These are phyloP conservation scores for Fusarium sp. DNA, from an alignment of 2,329 filamentous ascomycete genomes.

Conservation along the genomic window DNA sequence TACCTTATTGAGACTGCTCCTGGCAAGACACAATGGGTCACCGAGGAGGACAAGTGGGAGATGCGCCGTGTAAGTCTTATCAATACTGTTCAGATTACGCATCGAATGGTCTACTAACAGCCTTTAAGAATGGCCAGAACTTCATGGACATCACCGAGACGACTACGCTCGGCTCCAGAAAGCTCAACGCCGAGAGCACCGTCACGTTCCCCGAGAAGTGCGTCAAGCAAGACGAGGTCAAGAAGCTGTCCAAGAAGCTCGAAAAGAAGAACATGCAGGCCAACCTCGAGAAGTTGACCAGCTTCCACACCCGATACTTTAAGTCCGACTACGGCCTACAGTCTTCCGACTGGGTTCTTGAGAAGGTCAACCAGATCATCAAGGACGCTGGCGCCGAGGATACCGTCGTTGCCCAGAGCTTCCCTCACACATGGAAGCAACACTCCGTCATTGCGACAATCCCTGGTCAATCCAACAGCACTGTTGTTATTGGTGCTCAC, in stretches of 20 bases:
- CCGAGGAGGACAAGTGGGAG: conserved; percentile 95
- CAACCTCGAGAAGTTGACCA: conserved; percentile 82
- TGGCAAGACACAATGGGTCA: conserved; percentile 86
- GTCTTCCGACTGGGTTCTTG: conserved; percentile 88
- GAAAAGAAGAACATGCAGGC: conserved; percentile 80
- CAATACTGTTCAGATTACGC: background rate
- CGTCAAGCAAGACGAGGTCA: conserved; percentile 72
- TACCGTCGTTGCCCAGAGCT: conserved; percentile 76
- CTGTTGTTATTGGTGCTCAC: conserved; percentile 89
- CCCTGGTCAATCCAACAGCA: conserved; percentile 85
- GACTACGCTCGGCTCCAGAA: conserved; percentile 65
- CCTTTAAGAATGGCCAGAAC: conserved; percentile 78
- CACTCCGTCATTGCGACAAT: conserved; percentile 92
- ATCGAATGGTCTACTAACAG: conserved; percentile 8
- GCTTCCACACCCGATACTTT: conserved; percentile 86
- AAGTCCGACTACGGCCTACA: conserved; percentile 81
- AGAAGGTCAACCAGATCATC: conserved; percentile 78
- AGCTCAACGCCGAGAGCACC: conserved; percentile 46
- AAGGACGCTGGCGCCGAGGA: conserved; percentile 75
- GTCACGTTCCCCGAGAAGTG: conserved; percentile 76
- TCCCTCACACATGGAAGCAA: conserved; percentile 88
- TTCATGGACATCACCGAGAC: conserved; percentile 96
- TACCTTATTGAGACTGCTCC: conserved; percentile 88
- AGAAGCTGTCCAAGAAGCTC: conserved; percentile 74
- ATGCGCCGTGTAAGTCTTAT: conserved; percentile 75